These are phyloP conservation scores for Exophiala sp. DNA, from an alignment of 2,329 filamentous ascomycete species.

Conservation along the genomic window DNA sequence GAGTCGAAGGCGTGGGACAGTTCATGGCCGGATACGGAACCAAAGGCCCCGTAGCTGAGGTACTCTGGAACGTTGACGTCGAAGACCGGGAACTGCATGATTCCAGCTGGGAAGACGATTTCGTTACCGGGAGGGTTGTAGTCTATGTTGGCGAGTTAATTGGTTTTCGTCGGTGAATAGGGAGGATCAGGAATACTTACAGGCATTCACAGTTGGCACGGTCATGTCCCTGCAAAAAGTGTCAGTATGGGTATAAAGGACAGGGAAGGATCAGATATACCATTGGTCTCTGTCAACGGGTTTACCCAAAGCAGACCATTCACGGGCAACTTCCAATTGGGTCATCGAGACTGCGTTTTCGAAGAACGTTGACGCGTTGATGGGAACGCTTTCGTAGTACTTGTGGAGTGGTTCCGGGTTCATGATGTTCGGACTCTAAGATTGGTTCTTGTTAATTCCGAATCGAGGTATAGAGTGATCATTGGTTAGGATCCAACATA, in stretches of 20 bases:
- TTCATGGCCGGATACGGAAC: conserved; percentile 62
- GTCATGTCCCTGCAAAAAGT: conserved; percentile 42
- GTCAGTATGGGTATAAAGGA: not conserved
- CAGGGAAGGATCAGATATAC: conserved; percentile 29
- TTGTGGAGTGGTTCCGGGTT: conserved; percentile 50
- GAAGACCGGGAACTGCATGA: conserved; percentile 64
- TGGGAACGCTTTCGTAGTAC: conserved; percentile 52
- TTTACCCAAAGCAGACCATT: conserved; percentile 55
- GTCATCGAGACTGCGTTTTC: conserved; percentile 51
- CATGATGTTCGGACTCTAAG: conserved; percentile 53
- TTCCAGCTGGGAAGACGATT: conserved; percentile 63
- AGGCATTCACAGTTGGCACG: conserved; percentile 59
- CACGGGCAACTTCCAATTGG: conserved; percentile 43
- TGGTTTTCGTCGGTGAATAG: not conserved
- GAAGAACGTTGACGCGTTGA: conserved; percentile 52
- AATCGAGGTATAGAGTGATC: not conserved
- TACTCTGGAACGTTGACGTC: conserved; percentile 58
- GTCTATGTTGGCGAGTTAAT: conserved; percentile 1
- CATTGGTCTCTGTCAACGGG: conserved; percentile 57
- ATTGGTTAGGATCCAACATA: not conserved
- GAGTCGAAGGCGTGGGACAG: conserved; percentile 66
- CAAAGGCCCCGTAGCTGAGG: conserved; percentile 63
- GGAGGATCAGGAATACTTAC: conserved; percentile 8
- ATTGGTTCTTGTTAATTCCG: not conserved
- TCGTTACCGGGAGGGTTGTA: conserved; percentile 58